Evolutionary conservation across 192 early-diverging fungal genomes (phyloP).

Genomic region (Podila verticillata): DNA sequence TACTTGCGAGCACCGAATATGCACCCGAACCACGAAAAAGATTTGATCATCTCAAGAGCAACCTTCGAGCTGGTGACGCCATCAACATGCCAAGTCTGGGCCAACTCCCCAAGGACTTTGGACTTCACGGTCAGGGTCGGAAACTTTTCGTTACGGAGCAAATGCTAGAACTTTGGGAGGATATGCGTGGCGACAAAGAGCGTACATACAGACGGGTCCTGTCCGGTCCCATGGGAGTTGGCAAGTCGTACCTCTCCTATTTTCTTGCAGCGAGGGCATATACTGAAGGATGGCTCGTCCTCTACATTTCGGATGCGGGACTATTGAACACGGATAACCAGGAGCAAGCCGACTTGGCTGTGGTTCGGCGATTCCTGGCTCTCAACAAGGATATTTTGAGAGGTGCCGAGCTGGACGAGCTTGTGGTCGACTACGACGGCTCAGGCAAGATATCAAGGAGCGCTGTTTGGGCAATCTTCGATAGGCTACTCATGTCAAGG

Average conservation of each 20-base stretch:
- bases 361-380: constrained; percentile 22
- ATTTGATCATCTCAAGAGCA: constrained; percentile 19
- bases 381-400: constrained; percentile 51
- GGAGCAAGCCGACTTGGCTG: background rate
- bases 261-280: constrained; percentile 37
- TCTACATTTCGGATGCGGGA: constrained; percentile 43
- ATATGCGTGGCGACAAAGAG: constrained; percentile 14
- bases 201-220: constrained; percentile 28
- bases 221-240: constrained; percentile 34
- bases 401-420: constrained; percentile 14
- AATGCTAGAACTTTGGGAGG: constrained; percentile 31
- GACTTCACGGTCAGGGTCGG: too few species aligned
- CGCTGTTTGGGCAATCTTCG: constrained; percentile 2
- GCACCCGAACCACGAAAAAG: constrained; percentile 5
- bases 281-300: constrained; percentile 29
- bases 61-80: constrained; percentile 1
- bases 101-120: too few species aligned
- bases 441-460: background rate
- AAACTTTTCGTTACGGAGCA: constrained; percentile 32
- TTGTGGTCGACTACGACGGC: constrained; percentile 13
- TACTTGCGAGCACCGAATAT: constrained; percentile 13
- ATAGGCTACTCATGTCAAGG: background rate
- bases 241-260: constrained; percentile 29
- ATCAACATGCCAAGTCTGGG: too few species aligned
- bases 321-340: constrained; percentile 5